A percentile compares a stretch with the other conserved stretches of the same genome.
Conservation (phyloP, 768 basidiomycete genomes). For the Lenzites betulinus region DNA sequence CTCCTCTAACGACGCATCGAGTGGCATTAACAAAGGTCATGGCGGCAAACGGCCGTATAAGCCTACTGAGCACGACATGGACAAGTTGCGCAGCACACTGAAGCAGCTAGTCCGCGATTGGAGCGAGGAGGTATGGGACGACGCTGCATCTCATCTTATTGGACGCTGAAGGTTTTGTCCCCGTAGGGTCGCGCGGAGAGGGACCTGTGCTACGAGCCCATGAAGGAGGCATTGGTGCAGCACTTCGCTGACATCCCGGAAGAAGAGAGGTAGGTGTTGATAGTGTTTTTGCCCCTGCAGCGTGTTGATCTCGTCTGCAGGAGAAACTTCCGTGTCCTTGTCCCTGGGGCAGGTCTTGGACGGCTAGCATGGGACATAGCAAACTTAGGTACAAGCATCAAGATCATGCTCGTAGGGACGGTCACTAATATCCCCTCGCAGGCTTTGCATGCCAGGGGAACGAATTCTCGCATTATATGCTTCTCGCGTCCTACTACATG, state of each 20-base stretch:
- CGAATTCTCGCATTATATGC: constrained; percentile 96
- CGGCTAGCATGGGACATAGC: constrained; percentile 89
- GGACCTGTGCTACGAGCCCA: constrained; percentile 77
- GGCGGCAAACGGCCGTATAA: constrained; percentile 38
- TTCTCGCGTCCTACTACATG: constrained; percentile 85
- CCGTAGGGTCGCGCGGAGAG: constrained; percentile 76
- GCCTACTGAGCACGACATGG: constrained; percentile 78
- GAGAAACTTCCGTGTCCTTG: constrained; percentile 67
- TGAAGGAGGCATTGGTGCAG: constrained; percentile 69
- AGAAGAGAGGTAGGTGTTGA: constrained; percentile 49
- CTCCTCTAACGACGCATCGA: constrained; percentile 5
- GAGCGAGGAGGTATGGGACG: constrained; percentile 67
- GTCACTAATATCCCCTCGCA: constrained; percentile 29
- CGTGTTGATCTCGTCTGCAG: constrained; percentile 31
- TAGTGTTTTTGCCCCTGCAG: no score
- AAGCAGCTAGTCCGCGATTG: constrained; percentile 95
- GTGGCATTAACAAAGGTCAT: constrained; percentile 25
- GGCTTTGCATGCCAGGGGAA: constrained; percentile 93
- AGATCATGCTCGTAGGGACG: background rate
- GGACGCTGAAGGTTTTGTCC: background rate
- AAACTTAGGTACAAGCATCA: constrained; percentile 56
- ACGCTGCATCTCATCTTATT: background rate
- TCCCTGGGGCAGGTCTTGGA: constrained; percentile 90
- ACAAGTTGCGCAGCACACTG: constrained; percentile 88
- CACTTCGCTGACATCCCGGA: constrained; percentile 60